Base-by-base conservation (phyloP, 1,139 yeast species). In the Debaryomycetaceae sp. region DNA sequence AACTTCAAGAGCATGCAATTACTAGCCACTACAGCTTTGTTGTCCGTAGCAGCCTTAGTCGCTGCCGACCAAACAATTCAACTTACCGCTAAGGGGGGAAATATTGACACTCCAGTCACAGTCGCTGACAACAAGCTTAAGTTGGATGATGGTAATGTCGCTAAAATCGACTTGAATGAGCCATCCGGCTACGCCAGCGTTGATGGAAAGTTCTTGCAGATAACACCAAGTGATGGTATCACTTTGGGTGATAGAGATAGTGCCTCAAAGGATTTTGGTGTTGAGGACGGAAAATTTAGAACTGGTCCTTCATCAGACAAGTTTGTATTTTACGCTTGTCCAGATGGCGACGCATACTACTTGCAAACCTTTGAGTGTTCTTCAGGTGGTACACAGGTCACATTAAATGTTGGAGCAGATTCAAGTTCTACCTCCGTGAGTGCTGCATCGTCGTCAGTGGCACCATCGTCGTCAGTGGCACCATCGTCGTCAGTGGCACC, bases 41-140 rank as follows among this genome's bases (percentile, higher is more conserved):
- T 61, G 38, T 47, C 68, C 31, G 51, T 66, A 42, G 68, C 66
- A 41, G 48, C 69, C 27, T 42, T 49, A 44, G 65, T 58, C 48
- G 50, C 53, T 22, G 73, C 70, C 39, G 72, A 67, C 59, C 61
- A 62, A 48, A 48, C 58, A 41, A 55, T 65, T 55, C 42, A 52
- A 36, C 60, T 65, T 46, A 50, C 58, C 40, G 71, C 71, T 36
- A 35, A 43, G 31, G 71, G 70, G 50, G 56, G 47, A 24, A 50
- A 51, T 35, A 48, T 65, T 48, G 47, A 58, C 45, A 46, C 55
- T 27, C 53, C 60, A 5, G 68, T 67, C 34, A 51, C 57, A 37
- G 44, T 48, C 31, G 46, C 44, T 38, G 57, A 49, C 38, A 46
- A 50, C 43, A 43, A 42, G n/a, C 45, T 59, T 36, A 50, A 52